Evolutionary conservation across 495 filamentous ascomycete species (phyloP).

Genomic region (Penicillium antarcticum): DNA sequence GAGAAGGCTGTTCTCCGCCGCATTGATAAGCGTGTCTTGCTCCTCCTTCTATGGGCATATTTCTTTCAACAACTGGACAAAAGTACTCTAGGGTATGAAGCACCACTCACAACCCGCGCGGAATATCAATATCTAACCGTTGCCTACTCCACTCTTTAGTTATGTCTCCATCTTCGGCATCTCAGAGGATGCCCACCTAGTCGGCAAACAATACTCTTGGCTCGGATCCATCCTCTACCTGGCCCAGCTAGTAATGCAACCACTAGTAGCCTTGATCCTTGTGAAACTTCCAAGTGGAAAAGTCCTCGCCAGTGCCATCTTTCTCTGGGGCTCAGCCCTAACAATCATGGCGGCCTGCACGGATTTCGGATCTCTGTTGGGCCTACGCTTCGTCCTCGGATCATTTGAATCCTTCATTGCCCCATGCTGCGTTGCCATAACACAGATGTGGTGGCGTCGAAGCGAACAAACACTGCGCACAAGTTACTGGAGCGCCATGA

Average conservation of each 20-base stretch:
- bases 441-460: conserved; percentile 58
- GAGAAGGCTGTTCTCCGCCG: conserved; percentile 40
- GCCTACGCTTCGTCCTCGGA: conserved; percentile 9
- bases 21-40: conserved; percentile 48
- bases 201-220: conserved; percentile 48
- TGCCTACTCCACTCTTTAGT: conserved; percentile 4
- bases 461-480: conserved; percentile 52
- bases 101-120: too few relatives aligned
- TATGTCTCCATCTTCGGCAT: conserved; percentile 49
- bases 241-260: conserved; percentile 37
- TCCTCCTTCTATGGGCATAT: conserved; percentile 30
- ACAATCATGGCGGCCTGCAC: conserved; percentile 50
- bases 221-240: conserved; percentile 44
- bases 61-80: conserved; percentile 54
- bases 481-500: conserved; percentile 54
- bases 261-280: conserved; percentile 18
- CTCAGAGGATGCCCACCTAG: conserved; percentile 32
- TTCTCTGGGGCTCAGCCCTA: conserved; percentile 46
- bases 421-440: conserved; percentile 51
- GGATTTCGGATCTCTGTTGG: conserved; percentile 49
- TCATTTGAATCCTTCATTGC: conserved; percentile 19
- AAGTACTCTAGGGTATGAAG: conserved; percentile 27
- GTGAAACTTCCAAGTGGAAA: conserved; percentile 30
- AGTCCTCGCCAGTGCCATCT: conserved; percentile 51
- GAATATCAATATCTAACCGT: too few relatives aligned